Conservation (phyloP, 768 basidiomycete species). For the Phaeolepiota aurea region DNA sequence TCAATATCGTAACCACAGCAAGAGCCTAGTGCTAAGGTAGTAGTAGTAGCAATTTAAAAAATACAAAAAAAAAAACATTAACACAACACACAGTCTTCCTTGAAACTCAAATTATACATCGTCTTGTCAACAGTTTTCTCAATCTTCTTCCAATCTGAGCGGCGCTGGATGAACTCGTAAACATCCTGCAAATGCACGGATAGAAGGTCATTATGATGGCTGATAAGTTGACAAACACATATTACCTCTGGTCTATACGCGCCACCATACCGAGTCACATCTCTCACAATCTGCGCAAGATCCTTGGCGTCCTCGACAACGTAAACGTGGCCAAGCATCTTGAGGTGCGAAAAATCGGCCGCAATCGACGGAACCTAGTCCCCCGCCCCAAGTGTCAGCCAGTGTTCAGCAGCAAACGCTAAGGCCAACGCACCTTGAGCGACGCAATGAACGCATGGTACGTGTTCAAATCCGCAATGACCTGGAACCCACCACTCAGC, state of each 20-base stretch:
- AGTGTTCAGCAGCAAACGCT: neutral
- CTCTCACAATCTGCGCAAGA: constrained; percentile 90
- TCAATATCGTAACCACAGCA: no score
- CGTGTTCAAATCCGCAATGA: constrained; percentile 92
- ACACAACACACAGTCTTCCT: constrained; percentile 75
- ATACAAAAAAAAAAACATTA: constrained; percentile 11
- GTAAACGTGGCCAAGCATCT: constrained; percentile 96
- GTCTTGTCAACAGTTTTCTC: constrained; percentile 94
- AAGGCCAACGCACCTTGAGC: constrained; percentile 49
- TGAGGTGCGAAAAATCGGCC: constrained; percentile 86
- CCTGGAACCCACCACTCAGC: constrained; percentile 86
- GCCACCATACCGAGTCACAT: constrained; percentile 93
- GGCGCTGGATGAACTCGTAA: constrained; percentile 91
- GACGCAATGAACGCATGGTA: constrained; percentile 87
- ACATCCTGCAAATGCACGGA: constrained; percentile 48
- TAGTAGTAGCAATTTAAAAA: no score
- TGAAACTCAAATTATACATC: constrained; percentile 90
- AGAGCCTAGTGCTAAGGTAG: no score
- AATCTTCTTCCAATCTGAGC: constrained; percentile 98
- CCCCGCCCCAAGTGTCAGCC: neutral
- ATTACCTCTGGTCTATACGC: constrained; percentile 86
- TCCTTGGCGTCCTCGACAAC: constrained; percentile 96
- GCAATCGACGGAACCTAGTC: constrained; percentile 67
- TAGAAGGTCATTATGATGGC: neutral
- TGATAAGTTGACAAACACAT: constrained; percentile 1